phyloP scores from a whole-genome alignment of 805 yeast species.

The Nakazawaea anatomiae region DNA sequence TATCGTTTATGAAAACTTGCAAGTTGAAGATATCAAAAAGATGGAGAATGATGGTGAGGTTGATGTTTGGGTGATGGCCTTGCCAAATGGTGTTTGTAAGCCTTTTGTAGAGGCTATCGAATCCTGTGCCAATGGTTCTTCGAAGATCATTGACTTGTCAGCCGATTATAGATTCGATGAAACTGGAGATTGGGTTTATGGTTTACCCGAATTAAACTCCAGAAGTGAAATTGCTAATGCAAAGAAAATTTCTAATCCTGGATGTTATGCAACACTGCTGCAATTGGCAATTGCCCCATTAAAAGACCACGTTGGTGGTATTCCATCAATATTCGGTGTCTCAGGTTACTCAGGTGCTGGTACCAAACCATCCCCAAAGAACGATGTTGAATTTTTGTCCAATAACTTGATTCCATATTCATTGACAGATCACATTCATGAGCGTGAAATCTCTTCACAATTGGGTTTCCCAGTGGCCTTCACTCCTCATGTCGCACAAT shows the following conservation, averaged over 20 bases:
- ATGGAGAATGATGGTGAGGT: conserved; percentile 73
- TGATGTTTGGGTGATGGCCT: conserved; percentile 98
- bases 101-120: conserved; percentile 81
- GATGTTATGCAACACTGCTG: conserved; percentile 99
- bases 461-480: conserved; percentile 79
- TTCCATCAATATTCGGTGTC: conserved; percentile 88
- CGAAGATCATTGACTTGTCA: conserved; percentile 84
- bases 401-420: conserved; percentile 93
- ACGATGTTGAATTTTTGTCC: conserved; percentile 67
- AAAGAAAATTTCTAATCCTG: conserved; percentile 88
- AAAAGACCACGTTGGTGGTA: conserved; percentile 57
- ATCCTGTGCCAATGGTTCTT: conserved; percentile 42
- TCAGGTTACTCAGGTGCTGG: conserved; percentile 99
- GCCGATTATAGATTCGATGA: conserved; percentile 96
- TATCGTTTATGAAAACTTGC: conserved; percentile 78
- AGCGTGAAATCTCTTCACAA: conserved; percentile 81
- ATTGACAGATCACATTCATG: conserved; percentile 95
- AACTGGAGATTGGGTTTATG: conserved; percentile 86
- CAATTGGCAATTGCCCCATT: conserved; percentile 90
- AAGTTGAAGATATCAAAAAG: conserved; percentile 75
- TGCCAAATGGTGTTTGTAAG: conserved; percentile 95
- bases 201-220: conserved; percentile 85
- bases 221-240: conserved; percentile 66
- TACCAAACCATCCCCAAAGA: conserved; percentile 95
- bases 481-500: conserved; percentile 96